Base-by-base conservation (phyloP, 176 grass and related monocot genomes). In the Poa pratensis region DNA sequence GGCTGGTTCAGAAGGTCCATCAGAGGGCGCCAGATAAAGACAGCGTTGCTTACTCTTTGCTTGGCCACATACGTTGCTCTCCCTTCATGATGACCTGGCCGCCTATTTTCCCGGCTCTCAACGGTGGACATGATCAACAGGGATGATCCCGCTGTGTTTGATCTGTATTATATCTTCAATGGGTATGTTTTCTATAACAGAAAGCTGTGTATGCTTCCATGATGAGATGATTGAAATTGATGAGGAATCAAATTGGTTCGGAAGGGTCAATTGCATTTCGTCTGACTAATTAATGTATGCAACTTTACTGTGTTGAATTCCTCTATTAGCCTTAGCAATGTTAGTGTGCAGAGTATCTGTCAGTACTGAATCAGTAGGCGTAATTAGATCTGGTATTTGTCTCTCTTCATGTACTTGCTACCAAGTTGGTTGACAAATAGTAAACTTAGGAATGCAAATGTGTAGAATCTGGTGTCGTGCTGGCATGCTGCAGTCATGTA, bases 21-120 rank as follows among this genome's bases (percentile, higher is more conserved):
- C 35, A 69, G 9, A 37, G 39, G 67, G 1, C 7, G 20, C 1
- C 19, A 22, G 20, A 42, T 69, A 0, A 0, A 11, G 35, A 20
- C 20, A 9, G 13, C 24, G 13, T 26, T 73, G 10, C 20, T 69
- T 20, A 69, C 35, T 18, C 17, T 17, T 7, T 3, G n/a, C 2
- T 45, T 45, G 5, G 20, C 39, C 37, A 42, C 68, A 71, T 71
- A 71, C 20, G 40, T 22, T 42, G 37, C 35, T 69, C 67, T 26
- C 69, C 69, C 69, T 46, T 73, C 28, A 50, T 73, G 70, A 50
- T 73, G 70, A 50, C 7, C 42, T 73, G 70, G 70, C 70, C 70
- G 1, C 70, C 70, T 50, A 46, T 73, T 24, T 73, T 73, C 70
- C 70, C 43, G 15, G 70, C 43, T 27, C 15, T 73, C 14, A 73